phyloP scores from a whole-genome alignment of 2,329 filamentous ascomycete species.

The Ophiostoma ips region DNA sequence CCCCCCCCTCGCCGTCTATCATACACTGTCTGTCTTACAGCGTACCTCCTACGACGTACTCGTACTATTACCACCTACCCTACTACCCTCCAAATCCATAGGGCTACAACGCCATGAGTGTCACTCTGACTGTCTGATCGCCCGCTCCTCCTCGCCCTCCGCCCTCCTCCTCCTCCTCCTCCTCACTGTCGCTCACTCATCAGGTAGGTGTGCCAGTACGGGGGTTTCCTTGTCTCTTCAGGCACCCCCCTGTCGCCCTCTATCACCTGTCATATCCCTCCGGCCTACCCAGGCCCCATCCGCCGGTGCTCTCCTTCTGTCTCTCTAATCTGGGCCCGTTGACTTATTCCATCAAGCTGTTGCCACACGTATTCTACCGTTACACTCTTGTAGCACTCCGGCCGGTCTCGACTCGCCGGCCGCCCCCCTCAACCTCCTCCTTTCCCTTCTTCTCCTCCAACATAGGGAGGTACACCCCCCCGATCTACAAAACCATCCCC shows the following conservation, averaged over 20 bases:
- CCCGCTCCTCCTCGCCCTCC: neutral
- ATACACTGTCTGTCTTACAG: neutral
- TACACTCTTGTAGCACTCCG: neutral
- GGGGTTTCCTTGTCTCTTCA: too few relatives aligned
- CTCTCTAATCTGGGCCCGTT: neutral
- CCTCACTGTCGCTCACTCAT: neutral
- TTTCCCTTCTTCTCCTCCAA: neutral
- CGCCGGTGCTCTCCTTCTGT: neutral
- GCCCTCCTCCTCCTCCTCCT: neutral
- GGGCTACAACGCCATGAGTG: neutral
- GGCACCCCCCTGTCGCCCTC: too few relatives aligned
- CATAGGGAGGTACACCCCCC: neutral
- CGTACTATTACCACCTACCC: neutral
- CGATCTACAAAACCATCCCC: constrained; percentile 2
- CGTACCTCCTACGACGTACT: too few relatives aligned
- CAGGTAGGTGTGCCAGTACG: too few relatives aligned
- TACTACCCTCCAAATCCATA: neutral
- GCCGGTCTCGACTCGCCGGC: neutral
- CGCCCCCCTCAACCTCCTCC: neutral
- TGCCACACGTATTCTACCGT: neutral
- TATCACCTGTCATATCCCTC: neutral
- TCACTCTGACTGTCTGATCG: neutral
- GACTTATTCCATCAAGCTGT: neutral
- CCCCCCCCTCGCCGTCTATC: neutral
- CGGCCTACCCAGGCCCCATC: too few relatives aligned